phyloP scores from a whole-genome alignment of 805 yeast species.

The Candida peoriensis region DNA sequence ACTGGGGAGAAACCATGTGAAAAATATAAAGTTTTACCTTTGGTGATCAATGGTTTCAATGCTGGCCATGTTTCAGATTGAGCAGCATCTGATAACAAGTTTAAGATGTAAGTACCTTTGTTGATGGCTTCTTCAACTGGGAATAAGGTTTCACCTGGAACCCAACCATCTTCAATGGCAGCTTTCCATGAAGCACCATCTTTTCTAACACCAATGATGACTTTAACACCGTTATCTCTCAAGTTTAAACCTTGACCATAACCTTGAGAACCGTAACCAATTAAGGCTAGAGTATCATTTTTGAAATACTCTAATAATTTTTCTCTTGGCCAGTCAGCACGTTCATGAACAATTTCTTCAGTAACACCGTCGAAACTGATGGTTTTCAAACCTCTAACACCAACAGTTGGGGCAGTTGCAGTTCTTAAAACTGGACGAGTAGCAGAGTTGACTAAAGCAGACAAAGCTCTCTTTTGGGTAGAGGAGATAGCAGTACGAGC shows the following conservation, averaged over 20 bases:
- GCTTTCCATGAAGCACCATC: slow-evolving; percentile 99
- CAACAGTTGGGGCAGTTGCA: slow-evolving; percentile 42
- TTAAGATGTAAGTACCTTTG: slow-evolving; percentile 94
- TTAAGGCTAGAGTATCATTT: slow-evolving; percentile 94
- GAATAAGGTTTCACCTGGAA: slow-evolving; percentile 97
- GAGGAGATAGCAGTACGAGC: slow-evolving; percentile 41
- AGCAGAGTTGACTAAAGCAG: slow-evolving; percentile 42
- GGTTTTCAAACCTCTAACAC: slow-evolving; percentile 88
- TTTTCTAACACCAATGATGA: slow-evolving; percentile 97
- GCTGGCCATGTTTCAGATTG: slow-evolving; percentile 96
- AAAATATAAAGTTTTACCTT: slow-evolving; percentile 97
- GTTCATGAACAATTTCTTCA: slow-evolving; percentile 97
- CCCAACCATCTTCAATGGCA: slow-evolving; percentile 99
- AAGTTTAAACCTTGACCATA: slow-evolving; percentile 99
- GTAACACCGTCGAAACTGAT: slow-evolving; percentile 95
- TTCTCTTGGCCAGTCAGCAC: slow-evolving; percentile 99
- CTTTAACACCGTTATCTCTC: slow-evolving; percentile 98
- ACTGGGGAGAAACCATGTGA: slow-evolving; percentile 99
- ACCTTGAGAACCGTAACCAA: slow-evolving; percentile 99
- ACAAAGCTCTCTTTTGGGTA: slow-evolving; percentile 55
- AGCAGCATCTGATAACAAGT: slow-evolving; percentile 98
- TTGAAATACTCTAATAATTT: slow-evolving; percentile 94
- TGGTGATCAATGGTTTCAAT: slow-evolving; percentile 86
- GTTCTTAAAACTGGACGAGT: slow-evolving; percentile 57
- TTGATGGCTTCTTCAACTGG: slow-evolving; percentile 89